phyloP scores from a whole-genome alignment of 805 yeast species.

The Myxozyma melibiosi region DNA sequence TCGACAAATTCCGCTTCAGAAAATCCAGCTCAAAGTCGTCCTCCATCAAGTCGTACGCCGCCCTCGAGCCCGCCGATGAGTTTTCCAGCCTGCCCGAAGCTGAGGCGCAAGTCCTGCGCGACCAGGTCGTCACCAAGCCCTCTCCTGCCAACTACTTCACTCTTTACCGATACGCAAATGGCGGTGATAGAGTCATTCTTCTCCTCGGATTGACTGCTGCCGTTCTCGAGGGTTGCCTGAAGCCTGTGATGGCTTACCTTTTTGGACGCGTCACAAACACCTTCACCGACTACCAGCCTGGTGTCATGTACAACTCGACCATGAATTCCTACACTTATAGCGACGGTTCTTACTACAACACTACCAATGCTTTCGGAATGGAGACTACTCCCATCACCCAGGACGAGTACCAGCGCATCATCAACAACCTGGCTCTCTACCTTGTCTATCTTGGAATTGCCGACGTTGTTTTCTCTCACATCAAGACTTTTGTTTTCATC shows the following conservation, averaged over 20 bases:
- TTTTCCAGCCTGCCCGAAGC: constrained; percentile 38
- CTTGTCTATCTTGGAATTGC: constrained; percentile 48
- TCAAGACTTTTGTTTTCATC: constrained; percentile 44
- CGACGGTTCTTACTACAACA: constrained; percentile 27
- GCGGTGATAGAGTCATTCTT: constrained; percentile 38
- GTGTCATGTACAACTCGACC: constrained; percentile 13
- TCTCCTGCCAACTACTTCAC: constrained; percentile 36
- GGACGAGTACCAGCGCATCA: constrained; percentile 23
- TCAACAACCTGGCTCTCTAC: constrained; percentile 34
- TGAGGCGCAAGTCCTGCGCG: constrained; percentile 42
- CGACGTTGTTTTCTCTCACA: constrained; percentile 32
- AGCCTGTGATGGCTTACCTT: constrained; percentile 42
- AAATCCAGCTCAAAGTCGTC: constrained; percentile 3
- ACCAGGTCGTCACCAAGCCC: constrained; percentile 39
- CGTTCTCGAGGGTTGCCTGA: constrained; percentile 44
- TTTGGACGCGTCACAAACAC: constrained; percentile 46
- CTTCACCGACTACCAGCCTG: constrained; percentile 38
- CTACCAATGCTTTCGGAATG: constrained; percentile 1
- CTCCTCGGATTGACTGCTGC: constrained; percentile 41
- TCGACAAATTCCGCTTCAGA: constrained; percentile 14
- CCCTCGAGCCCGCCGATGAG: constrained; percentile 24
- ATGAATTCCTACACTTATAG: constrained; percentile 34
- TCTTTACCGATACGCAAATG: constrained; percentile 43
- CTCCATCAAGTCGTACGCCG: constrained; percentile 22
- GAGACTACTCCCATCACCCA: constrained; percentile 10